Base-by-base conservation (phyloP, 768 basidiomycete genomes). In the Boletales sp. region DNA sequence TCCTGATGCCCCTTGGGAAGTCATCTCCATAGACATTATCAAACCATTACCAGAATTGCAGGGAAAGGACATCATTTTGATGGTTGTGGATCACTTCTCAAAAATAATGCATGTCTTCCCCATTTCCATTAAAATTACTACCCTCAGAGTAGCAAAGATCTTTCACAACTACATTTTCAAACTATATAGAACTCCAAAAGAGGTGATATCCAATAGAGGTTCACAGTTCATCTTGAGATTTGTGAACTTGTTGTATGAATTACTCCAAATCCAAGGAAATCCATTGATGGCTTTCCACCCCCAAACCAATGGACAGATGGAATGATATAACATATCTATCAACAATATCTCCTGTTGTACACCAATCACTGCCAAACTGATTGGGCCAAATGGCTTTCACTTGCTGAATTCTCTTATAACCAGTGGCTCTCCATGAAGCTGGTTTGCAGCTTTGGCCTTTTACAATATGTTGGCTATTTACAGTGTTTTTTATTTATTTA, bases 251-350 rank as follows among this genome's bases (percentile, higher is more conserved):
- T n/a, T n/a, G n/a, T n/a, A n/a, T n/a, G n/a, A n/a, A n/a, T n/a
- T n/a, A n/a, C n/a, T n/a, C n/a, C n/a, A n/a, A n/a, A n/a, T n/a
- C 65, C 38, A 71, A 32, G 46, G 45, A 4, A 66, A 64, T 28
- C 51, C 69, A 0, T 70, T 66, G 2, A 77, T 74, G 0, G 73
- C 74, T 0, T 77, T 68, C 48, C 76, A 76, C 46, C 77, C 77
- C 0, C 68, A 55, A 21, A 45, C 15, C 0, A 19, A 45, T 17
- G 44, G 44, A 2, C 35, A 45, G 4, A 45, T 33, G 0, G n/a
- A 36, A 13, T 8, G 14, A 8, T 6, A 19, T 1, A 41, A 41
- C 7, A 3, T 12, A 7, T 14, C 11, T 5, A 6, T 28, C 2
- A 45, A n/a, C 34, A 35, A 36, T 45, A 45, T 14, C 44, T 45